Evolutionary conservation across 192 early-diverging fungal species (phyloP), one percentile per base, ranked within the genome.

Genomic region (Coemansia sp.): DNA sequence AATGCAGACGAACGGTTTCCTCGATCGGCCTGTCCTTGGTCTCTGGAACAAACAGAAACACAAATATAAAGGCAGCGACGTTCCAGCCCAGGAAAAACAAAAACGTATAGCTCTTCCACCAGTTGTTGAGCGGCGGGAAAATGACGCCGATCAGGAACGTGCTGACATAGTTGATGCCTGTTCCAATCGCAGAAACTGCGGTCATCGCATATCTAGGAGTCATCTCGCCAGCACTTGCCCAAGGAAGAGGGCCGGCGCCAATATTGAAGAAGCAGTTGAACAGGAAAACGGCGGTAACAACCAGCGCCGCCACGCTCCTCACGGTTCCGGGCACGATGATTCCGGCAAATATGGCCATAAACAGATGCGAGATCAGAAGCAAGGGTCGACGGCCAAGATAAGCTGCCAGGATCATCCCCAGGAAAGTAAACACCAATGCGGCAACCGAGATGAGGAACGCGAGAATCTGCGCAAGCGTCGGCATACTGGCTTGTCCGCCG

Each of bases 171-270:
- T 93, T 91, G 24, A 89, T 75, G 13, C 80, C 82, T 3, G 88
- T 91, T 49, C 90, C 88, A 10, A 92, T 64, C 9, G 85, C 83
- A 1, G 87, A 85, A 20, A 89, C 85, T 7, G 89, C 68, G 0
- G 89, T 87, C 34, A 89, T 81, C 3, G 89, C 90, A 51, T 89
- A 90, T 4, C 84, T 81, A 0, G 93, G 92, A 13, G 88, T 75
- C 58, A 92, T 82, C 60, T 93, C 92, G n/a, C 90, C 87, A 0
- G 88, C 75, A 34, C 89, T 81, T 52, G 92, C 72, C 90, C 91
- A 93, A 3, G 93, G 90, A 61, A 93, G 90, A 3, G 88, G 86
- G 27, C 91, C 91, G 8, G 92, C 72, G 28, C 92, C 93, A 6
- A 93, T 60, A 34, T 89, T 89, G 73, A 93, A 93, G 49, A 74